Base-by-base conservation (phyloP, 2,329 filamentous ascomycete genomes). In the Hypoxylon sp. region DNA sequence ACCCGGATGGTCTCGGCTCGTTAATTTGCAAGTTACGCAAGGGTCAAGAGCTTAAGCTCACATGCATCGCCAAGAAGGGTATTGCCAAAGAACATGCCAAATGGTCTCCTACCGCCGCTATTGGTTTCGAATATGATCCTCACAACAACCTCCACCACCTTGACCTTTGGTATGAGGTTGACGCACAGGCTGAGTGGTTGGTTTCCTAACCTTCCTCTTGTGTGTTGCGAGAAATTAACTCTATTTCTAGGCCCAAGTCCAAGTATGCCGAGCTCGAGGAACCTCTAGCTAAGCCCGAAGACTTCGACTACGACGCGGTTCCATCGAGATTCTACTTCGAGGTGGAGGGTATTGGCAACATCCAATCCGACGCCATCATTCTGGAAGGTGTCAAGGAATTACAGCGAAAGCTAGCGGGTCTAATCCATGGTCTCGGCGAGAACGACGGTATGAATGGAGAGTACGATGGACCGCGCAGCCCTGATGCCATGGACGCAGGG, bases 81-180 rank as follows among this genome's bases (percentile, higher is more conserved):
- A 98, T 98, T 72, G 94, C 95, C 39, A 99, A 99, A 85, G 96
- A 99, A 80, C 96, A 99, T 81, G 93, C 96, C 9, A 99, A 99
- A 81, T 99, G 96, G 96, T 92, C 94, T 76, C 94, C 96, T 1
- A 95, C 93, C 37, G 88, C 94, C 44, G 96, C 96, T 3, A 91
- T 99, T 44, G 94, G 94, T 24, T 99, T 99, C 79, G 96, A 99
- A 81, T 99, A 99, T 81, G 96, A 99, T 79, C 96, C 96, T 67
- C 92, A 97, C 81, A 99, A 99, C 84, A 98, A 97, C 83, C 84
- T 99, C 72, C 89, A 91, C 73, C 96, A 99, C 81, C 86, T 96
- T 62, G 93, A 97, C 77, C 89, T 97, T 81, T 99, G 96, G 96
- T 98, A 94, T 79, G 96, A 99, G 84, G 88, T 91, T 74, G 92